Conservation (phyloP, 106 monocot species). For the Vanilla planifolia region DNA sequence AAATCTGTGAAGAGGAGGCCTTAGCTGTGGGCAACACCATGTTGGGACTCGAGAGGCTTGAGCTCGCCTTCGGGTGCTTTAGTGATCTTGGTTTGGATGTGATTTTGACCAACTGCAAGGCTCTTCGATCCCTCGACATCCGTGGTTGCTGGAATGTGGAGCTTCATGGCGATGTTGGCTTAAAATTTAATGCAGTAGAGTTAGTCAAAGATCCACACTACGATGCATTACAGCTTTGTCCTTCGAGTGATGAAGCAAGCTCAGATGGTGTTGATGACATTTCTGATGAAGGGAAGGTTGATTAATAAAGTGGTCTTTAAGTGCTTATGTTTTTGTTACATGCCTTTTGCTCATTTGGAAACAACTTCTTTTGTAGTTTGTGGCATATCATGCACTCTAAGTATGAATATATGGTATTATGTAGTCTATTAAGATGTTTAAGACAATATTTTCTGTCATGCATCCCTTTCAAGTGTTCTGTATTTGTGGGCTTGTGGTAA, state of each 20-base stretch:
- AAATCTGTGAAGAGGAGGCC: constrained; percentile 35
- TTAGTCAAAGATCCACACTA: constrained; percentile 29
- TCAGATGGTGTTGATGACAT: not conserved
- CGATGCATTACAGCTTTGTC: not conserved
- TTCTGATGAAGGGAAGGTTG: not conserved
- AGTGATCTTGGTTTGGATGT: constrained; percentile 31
- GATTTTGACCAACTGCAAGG: constrained; percentile 33
- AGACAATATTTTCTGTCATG: too few species aligned
- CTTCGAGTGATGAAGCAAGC: not conserved
- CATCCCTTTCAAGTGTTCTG: too few species aligned
- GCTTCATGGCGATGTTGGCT: constrained; percentile 24
- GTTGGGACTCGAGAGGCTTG: constrained; percentile 34
- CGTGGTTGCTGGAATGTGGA: constrained; percentile 53
- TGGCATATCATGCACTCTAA: too few species aligned
- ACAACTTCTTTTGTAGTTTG: too few species aligned
- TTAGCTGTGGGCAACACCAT: constrained; percentile 39
- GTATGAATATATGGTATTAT: too few species aligned
- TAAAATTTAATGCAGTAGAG: constrained; percentile 22
- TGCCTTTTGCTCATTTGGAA: too few species aligned
- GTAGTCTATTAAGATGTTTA: too few species aligned
- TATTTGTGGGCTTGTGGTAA: too few species aligned
- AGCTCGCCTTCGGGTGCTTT: constrained; percentile 44
- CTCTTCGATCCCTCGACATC: constrained; percentile 37
- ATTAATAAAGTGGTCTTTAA: not conserved
- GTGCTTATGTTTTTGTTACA: too few species aligned